Evolutionary conservation across 805 yeast genomes (phyloP).

Genomic region (Cyberlindnera bimundalis): DNA sequence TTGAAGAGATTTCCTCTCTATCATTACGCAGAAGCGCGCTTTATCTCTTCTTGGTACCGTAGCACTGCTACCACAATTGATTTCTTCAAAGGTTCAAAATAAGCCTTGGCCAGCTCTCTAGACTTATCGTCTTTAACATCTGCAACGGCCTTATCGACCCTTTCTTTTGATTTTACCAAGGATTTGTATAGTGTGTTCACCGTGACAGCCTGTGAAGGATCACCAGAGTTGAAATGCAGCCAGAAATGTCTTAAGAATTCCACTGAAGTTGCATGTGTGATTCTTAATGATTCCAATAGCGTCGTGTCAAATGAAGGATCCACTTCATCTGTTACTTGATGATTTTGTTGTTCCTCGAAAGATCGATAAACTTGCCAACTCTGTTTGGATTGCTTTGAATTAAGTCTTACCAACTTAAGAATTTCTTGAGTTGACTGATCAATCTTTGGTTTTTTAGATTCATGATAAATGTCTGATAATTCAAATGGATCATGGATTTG

Average conservation of each 20-base stretch:
- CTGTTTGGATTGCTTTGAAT: slow-evolving; percentile 51
- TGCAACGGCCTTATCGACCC: slow-evolving; percentile 38
- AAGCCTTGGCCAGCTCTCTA: slow-evolving; percentile 29
- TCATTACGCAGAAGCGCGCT: slow-evolving; percentile 1
- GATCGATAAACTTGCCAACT: slow-evolving; percentile 35
- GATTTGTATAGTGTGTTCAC: slow-evolving; percentile 48
- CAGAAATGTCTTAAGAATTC: slow-evolving; percentile 79
- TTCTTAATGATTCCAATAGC: slow-evolving; percentile 47
- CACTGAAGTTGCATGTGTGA: slow-evolving; percentile 68
- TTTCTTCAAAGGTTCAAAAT: slow-evolving; percentile 41
- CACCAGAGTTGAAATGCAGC: slow-evolving; percentile 53
- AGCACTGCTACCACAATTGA: slow-evolving; percentile 45
- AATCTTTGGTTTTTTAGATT: slow-evolving; percentile 31
- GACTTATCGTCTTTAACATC: slow-evolving; percentile 29
- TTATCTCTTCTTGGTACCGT: slow-evolving; percentile 36
- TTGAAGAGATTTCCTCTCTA: too few species aligned
- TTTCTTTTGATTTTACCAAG: slow-evolving; percentile 42
- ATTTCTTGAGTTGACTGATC: slow-evolving; percentile 44
- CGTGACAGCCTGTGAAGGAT: slow-evolving; percentile 39
- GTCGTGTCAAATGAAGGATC: slow-evolving; percentile 33
- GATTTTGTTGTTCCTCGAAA: slow-evolving; percentile 26
- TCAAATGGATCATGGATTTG: slow-evolving; percentile 25
- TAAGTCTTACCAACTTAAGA: slow-evolving; percentile 44
- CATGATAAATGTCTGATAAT: slow-evolving; percentile 26
- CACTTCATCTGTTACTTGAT: slow-evolving; percentile 29